A percentile compares a stretch with the other conserved stretches of the same genome.
phyloP scores from a whole-genome alignment of 140 eudicot species.

The Erigeron philadelphicus region DNA sequence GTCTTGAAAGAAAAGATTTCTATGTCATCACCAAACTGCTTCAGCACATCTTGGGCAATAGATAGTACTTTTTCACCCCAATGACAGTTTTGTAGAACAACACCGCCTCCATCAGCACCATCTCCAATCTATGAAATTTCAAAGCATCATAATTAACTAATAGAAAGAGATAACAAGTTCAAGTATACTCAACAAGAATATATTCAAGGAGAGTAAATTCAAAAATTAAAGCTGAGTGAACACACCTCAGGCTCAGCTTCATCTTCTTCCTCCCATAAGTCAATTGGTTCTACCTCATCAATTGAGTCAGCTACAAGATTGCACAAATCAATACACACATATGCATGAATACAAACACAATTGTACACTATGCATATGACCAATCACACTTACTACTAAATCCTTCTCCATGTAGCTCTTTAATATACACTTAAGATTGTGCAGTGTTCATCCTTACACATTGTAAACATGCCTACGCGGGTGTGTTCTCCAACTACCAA shows the following conservation, averaged over 20 bases:
- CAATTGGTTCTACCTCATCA: conserved; percentile 63
- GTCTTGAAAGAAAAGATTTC: conserved; percentile 72
- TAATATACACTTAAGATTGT: not conserved
- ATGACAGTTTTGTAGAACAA: conserved; percentile 55
- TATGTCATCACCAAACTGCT: conserved; percentile 63
- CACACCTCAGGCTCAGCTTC: conserved; percentile 79
- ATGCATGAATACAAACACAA: not conserved
- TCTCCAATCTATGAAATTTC: conserved; percentile 53
- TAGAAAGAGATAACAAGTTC: not conserved
- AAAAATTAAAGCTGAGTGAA: not conserved
- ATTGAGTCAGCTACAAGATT: conserved; percentile 35
- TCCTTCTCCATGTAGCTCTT: not conserved
- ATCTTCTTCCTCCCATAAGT: conserved; percentile 85
- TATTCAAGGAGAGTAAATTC: not conserved
- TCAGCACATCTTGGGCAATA: conserved; percentile 57
- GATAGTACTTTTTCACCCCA: conserved; percentile 79
- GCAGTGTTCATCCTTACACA: not conserved
- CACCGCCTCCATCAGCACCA: conserved; percentile 93
- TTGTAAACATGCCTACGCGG: too few species aligned
- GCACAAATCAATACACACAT: not conserved
- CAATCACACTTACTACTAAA: not conserved
- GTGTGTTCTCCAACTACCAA: not conserved
- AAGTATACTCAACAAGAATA: not conserved
- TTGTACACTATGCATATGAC: not conserved
- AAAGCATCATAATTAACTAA: conserved; percentile 11